Percentiles rank a stretch among this genome's conserved stretches.
Evolutionary conservation across 495 filamentous ascomycete genomes (phyloP).

Genomic region (Penicillium manginii): DNA sequence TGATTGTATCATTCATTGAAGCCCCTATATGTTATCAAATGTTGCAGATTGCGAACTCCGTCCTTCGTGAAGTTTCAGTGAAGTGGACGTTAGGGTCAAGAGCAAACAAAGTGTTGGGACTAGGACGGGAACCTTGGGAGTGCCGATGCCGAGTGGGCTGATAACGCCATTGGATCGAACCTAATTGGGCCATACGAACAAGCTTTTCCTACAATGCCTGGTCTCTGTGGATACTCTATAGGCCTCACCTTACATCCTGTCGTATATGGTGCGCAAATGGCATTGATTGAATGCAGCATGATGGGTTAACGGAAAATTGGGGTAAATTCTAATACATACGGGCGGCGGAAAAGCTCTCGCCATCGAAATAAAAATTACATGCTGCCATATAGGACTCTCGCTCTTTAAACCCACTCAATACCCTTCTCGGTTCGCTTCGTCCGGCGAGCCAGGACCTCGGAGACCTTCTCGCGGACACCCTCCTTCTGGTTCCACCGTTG

Average conservation of each 20-base stretch:
- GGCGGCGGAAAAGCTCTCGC: conserved; percentile 5
- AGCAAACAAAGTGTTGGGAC: background rate
- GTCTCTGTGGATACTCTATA: too few species aligned
- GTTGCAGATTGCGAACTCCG: too few species aligned
- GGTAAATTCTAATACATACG: conserved; percentile 29
- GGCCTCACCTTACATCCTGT: too few species aligned
- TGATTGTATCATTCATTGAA: background rate
- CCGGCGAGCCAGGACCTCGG: conserved; percentile 38
- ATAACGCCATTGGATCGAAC: background rate
- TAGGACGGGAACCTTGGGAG: background rate
- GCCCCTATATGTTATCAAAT: background rate
- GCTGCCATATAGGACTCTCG: conserved; percentile 15
- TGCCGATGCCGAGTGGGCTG: conserved; percentile 6
- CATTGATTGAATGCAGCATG: background rate
- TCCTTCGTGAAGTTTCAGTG: background rate
- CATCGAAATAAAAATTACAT: conserved; percentile 30
- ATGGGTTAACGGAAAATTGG: conserved; percentile 13
- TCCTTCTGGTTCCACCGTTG: conserved; percentile 39
- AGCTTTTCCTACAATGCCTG: too few species aligned
- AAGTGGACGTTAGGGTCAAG: background rate
- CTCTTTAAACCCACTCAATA: conserved; percentile 33
- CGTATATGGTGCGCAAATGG: too few species aligned
- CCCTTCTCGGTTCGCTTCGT: conserved; percentile 28
- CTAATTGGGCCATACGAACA: background rate
- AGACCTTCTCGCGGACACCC: conserved; percentile 47